Percentiles rank a stretch among this genome's conserved stretches.
Evolutionary conservation across 2,329 filamentous ascomycete species (phyloP).

Genomic region (Penicillium sp.): DNA sequence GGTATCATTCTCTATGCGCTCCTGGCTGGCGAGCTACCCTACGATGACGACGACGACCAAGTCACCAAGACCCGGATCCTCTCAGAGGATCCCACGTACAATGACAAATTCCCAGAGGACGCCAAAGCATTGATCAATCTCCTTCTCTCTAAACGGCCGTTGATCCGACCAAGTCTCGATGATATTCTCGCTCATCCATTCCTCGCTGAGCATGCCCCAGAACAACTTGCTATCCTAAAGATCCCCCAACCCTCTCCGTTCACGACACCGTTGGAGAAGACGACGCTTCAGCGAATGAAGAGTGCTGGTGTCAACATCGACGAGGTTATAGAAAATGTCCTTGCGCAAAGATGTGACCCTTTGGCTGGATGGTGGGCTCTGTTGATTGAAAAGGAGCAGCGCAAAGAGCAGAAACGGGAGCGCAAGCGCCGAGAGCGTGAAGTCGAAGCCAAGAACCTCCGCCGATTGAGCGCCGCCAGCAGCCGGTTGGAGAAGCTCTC

Average conservation of each 20-base stretch:
- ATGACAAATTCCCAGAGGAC: slow-evolving; percentile 74
- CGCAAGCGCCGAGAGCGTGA: slow-evolving; percentile 84
- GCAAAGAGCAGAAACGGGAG: slow-evolving; percentile 78
- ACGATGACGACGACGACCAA: slow-evolving; percentile 93
- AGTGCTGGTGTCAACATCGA: slow-evolving; percentile 94
- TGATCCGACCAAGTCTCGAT: slow-evolving; percentile 76
- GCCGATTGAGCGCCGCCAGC: slow-evolving; percentile 85
- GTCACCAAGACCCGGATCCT: slow-evolving; percentile 84
- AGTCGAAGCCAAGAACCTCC: slow-evolving; percentile 73
- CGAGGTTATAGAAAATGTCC: slow-evolving; percentile 88
- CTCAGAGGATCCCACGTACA: slow-evolving; percentile 80
- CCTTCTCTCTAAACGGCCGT: slow-evolving; percentile 86
- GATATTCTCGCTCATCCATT: slow-evolving; percentile 90
- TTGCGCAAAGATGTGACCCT: slow-evolving; percentile 85
- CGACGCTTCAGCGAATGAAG: slow-evolving; percentile 88
- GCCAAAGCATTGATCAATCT: slow-evolving; percentile 74
- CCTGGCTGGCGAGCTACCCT: slow-evolving; percentile 80
- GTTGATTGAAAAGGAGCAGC: slow-evolving; percentile 88
- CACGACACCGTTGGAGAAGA: slow-evolving; percentile 82
- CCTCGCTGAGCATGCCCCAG: slow-evolving; percentile 79
- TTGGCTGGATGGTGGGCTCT: slow-evolving; percentile 96
- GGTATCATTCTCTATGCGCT: slow-evolving; percentile 88
- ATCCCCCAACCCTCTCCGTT: slow-evolving; percentile 80
- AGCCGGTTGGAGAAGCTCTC: slow-evolving; percentile 81
- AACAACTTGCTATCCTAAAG: slow-evolving; percentile 87